phyloP scores from a whole-genome alignment of 352 stramenopile genomes.

The Albugo laibachii region DNA sequence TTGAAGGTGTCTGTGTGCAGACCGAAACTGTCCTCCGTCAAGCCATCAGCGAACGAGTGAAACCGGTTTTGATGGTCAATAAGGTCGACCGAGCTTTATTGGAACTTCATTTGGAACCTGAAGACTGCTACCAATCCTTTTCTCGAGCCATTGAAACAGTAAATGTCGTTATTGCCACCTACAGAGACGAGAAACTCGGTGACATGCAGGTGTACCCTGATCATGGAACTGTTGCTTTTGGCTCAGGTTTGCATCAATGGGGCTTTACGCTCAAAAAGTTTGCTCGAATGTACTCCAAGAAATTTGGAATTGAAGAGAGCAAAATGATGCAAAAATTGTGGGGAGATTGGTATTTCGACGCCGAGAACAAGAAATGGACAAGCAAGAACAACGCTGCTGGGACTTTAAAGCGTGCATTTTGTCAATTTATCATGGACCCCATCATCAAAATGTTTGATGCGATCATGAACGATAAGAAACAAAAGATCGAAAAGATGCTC shows the following conservation, averaged over 20 bases:
- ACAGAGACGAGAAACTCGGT: slow-evolving; percentile 94
- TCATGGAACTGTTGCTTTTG: slow-evolving; percentile 97
- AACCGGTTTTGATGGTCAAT: slow-evolving; percentile 99
- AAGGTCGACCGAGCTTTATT: slow-evolving; percentile 98
- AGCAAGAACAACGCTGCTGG: slow-evolving; percentile 83
- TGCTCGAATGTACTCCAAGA: slow-evolving; percentile 94
- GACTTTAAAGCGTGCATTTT: slow-evolving; percentile 96
- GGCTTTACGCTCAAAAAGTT: slow-evolving; percentile 99
- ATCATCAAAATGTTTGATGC: slow-evolving; percentile 99
- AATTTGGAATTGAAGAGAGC: slow-evolving; percentile 95
- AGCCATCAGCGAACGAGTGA: slow-evolving; percentile 94
- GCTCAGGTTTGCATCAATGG: slow-evolving; percentile 98
- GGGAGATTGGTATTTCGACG: slow-evolving; percentile 97
- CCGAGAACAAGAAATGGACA: slow-evolving; percentile 93
- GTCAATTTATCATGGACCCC: slow-evolving; percentile 99
- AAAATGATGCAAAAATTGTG: slow-evolving; percentile 99
- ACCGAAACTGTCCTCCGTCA: slow-evolving; percentile 98
- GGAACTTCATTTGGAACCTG: slow-evolving; percentile 95
- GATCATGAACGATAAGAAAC: slow-evolving; percentile 98
- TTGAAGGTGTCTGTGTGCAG: slow-evolving; percentile 98
- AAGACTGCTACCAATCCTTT: slow-evolving; percentile 99
- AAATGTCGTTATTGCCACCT: slow-evolving; percentile 99
- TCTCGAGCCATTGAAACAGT: slow-evolving; percentile 96
- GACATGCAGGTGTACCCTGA: slow-evolving; percentile 97
- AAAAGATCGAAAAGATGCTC: slow-evolving; percentile 97